Percentiles rank a stretch among this genome's conserved stretches.
phyloP scores from a whole-genome alignment of 2,329 filamentous ascomycete genomes.

The Talaromyces sp. region DNA sequence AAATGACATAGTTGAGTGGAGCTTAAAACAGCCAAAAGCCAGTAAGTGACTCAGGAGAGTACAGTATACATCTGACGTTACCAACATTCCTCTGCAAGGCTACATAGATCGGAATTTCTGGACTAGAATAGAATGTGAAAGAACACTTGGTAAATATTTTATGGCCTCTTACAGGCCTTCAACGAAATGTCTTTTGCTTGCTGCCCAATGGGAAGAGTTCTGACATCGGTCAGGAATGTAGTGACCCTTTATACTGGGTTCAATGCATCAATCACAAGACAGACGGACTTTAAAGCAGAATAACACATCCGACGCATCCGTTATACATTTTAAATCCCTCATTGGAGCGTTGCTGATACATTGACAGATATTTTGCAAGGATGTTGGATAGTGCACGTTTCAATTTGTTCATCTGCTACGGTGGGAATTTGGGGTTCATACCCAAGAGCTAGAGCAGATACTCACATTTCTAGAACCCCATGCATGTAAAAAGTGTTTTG shows the following conservation, averaged over 20 bases:
- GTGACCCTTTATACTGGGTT: slow-evolving; percentile 1
- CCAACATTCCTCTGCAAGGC: slow-evolving; percentile 5
- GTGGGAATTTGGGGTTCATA: background rate
- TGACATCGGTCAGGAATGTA: slow-evolving; percentile 6
- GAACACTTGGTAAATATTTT: background rate
- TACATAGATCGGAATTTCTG: slow-evolving; percentile 1
- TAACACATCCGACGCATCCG: background rate
- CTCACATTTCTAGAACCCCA: too few species aligned
- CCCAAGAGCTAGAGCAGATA: background rate
- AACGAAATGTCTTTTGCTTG: background rate
- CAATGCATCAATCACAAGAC: slow-evolving; percentile 1
- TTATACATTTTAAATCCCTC: background rate
- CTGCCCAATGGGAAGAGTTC: background rate
- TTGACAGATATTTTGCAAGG: background rate
- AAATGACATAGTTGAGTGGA: slow-evolving; percentile 11
- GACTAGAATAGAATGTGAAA: slow-evolving; percentile 9
- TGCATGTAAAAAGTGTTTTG: too few species aligned
- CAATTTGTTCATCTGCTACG: background rate
- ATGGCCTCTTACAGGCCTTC: background rate
- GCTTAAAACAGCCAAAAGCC: background rate
- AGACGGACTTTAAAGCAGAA: background rate
- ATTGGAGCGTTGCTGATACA: background rate
- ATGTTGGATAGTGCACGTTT: background rate
- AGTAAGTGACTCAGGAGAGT: background rate
- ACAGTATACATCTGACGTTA: slow-evolving; percentile 8